Evolutionary conservation across 768 basidiomycete genomes (phyloP), one percentile per base, ranked within the genome.

Genomic region (Lactarius deliciosus): DNA sequence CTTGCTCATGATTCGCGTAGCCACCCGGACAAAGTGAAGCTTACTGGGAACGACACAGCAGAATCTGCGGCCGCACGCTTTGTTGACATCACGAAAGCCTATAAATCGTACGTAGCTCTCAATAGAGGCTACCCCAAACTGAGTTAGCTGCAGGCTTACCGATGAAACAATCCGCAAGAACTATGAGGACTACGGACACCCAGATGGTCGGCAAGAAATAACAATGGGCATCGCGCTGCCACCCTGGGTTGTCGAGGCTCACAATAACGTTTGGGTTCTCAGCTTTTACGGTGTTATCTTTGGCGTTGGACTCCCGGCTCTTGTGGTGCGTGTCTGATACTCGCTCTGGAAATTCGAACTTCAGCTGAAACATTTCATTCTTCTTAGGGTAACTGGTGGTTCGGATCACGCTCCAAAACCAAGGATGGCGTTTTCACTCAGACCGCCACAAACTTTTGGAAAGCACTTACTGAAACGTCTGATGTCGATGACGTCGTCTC

Each of bases 151-250:
- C 70, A 94, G 92, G 9, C 79, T 99, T 30, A 98, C 96, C 0
- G 95, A 99, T 77, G 92, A 93, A 74, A 89, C 85, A 6, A 94
- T 94, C 62, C 91, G 95, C 50, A 86, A 90, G 73, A 99, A 99
- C 76, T 87, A 88, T 79, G 86, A 91, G 70, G 81, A 88, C 43
- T 98, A 91, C 70, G 94, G 95, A 2, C 90, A 99, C 74, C 97
- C 97, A 0, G 97, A 99, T 75, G 97, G 97, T 8, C 89, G 93
- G n/a, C 94, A 98, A 74, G 91, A 94, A 73, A 81, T 96, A 34
- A 87, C 90, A 18, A 93, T 95, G 85, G 96, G 96, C 61, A 96
- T 99, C 70, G 97, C 97, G 0, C 81, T 99, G 6, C 97, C 97
- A 0, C 81, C 85, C 63, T 98, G 96, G 94, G 87, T 99, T 63